Conservation (phyloP, 1,284 basidiomycete species). For the Anthracocystis setariae region DNA sequence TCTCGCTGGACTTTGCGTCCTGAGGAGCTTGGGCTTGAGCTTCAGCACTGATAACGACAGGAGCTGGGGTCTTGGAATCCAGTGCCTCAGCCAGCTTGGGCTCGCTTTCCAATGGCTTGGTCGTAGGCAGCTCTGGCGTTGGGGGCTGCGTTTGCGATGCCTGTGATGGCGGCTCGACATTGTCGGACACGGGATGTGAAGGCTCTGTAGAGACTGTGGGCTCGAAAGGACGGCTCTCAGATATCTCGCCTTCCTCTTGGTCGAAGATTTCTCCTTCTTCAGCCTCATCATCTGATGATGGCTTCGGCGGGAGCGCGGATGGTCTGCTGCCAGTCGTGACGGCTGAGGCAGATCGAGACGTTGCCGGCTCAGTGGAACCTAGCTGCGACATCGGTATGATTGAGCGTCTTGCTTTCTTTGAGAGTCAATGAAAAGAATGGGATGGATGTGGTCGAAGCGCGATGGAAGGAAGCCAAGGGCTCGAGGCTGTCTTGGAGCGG, state of each 20-base stretch:
- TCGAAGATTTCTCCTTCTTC: constrained; percentile 49
- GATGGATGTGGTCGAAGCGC: too few species aligned
- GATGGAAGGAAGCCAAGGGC: too few species aligned
- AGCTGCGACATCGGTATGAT: constrained; percentile 24
- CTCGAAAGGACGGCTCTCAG: constrained; percentile 14
- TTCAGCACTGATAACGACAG: not conserved
- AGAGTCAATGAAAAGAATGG: too few species aligned
- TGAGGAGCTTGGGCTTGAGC: not conserved
- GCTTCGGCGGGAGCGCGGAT: constrained; percentile 8
- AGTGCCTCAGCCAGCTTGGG: not conserved
- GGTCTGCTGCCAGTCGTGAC: constrained; percentile 4
- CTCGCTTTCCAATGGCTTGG: not conserved
- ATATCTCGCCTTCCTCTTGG: constrained; percentile 47
- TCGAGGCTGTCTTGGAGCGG: too few species aligned
- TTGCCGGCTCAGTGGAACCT: constrained; percentile 12
- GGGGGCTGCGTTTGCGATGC: constrained; percentile 16
- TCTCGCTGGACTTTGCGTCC: not conserved
- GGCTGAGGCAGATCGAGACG: constrained; percentile 5
- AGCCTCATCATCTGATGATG: constrained; percentile 33
- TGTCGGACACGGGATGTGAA: constrained; percentile 1
- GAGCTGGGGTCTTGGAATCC: not conserved
- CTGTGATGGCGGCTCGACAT: constrained; percentile 4
- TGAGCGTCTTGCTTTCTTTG: too few species aligned
- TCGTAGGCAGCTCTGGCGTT: constrained; percentile 14
- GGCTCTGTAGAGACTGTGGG: constrained; percentile 4